Evolutionary conservation across 2,329 filamentous ascomycete species (phyloP), one percentile per base, ranked within the genome.

Genomic region (Talaromyces verruculosus): DNA sequence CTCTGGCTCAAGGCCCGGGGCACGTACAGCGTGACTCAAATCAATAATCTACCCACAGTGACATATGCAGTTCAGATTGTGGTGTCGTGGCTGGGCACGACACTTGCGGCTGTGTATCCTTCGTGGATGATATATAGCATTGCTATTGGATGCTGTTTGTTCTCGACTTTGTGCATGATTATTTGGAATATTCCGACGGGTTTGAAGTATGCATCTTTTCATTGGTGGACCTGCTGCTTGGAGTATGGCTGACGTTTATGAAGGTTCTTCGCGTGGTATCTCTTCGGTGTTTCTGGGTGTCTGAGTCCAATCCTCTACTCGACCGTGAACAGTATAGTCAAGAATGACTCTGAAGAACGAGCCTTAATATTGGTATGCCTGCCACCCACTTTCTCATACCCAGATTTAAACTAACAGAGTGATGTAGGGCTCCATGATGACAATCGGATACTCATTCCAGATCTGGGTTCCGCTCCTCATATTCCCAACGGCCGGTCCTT

Each of bases 1-100:
- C 78, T 85, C 11, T 85, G 83, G 83, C 78, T 85, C 47, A 84
- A 84, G 66, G 77, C 78, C 0, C 79, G 83, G 33, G 78, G 78
- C 5, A 55, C 17, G 11, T 85, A 82, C 69, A 80, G 80, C 0
- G 76, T 85, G 0, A 77, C 79, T 0, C 78, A 84, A 65, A 80
- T 84, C 66, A 85, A 85, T 71, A 76, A 81, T 13, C 78, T 85
- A 1, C 83, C 83, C 0, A 85, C 83, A 0, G 81, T 79, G 8
- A 79, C 78, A 0, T 80, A 83, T 60, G 82, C 78, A n/a, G 80
- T 85, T 47, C 80, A 77, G 0, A 82, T 84, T 5, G 72, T 85
- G 10, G 75, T 80, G 0, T 84, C 82, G 0, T 81, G 84, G 73
- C 71, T 85, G 0, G 83, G 83, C 0, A 82, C 83, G 0, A 84